Base-by-base conservation (phyloP, 2,329 filamentous ascomycete species). In the Fusarium marasasianum region DNA sequence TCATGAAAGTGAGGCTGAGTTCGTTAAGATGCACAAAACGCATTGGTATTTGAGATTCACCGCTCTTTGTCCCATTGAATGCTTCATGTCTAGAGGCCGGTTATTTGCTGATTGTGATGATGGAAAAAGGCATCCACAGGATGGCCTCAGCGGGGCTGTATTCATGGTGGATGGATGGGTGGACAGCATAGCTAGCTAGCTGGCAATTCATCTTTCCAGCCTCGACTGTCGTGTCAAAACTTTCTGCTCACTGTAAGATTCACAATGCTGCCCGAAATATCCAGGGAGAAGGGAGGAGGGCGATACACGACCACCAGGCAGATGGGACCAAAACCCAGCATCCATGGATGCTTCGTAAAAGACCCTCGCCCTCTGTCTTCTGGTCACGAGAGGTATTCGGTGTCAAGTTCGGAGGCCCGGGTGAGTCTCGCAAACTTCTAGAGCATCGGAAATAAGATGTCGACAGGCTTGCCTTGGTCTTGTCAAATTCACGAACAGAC, bases 131-230 rank as follows among this genome's bases (percentile, higher is more conserved):
- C 63, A 48, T 63, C 57, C 54, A 60, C 69, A 72, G 53, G 68
- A 68, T 35, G 69, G 69, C 69, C 69, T 72, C 69, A 69, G 55
- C 55, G 58, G 63, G 63, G 67, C 47, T 69, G 45, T 29, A 57
- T 43, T 37, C 26, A 41, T 54, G 57, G 47, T 68, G 48, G 63
- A 31, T 68, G 69, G 56, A 18, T 72, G 58, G 54, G 63, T 68
- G 65, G 66, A 40, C 24, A 41, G 24, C 35, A 54, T 37, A 41
- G 38, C 18, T 38, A 38, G 41, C 31, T 31, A 31, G 31, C 24
- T 41, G 51, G 38, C 35, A 44, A 45, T 57, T 37, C 40, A 63
- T 50, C 33, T 47, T 44, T 17, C 48, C 31, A 50, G 48, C 20
- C n/a, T 62, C 37, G 20, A 37, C 37, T 48, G 24, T 68, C 53